Base-by-base conservation (phyloP, 768 basidiomycete species). In the Tulasnella sp. region DNA sequence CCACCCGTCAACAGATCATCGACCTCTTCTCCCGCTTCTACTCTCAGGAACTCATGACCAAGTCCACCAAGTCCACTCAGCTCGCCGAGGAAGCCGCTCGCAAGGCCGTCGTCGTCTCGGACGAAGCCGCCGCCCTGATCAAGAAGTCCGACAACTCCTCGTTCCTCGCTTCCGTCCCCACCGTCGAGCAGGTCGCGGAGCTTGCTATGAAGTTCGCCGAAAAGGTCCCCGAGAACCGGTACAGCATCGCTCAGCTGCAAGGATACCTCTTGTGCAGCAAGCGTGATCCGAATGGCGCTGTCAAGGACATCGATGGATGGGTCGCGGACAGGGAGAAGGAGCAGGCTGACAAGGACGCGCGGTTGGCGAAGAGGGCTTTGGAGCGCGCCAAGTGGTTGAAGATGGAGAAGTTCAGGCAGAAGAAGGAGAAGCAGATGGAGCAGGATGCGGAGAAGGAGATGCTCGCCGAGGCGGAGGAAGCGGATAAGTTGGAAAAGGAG, bases 21-120 rank as follows among this genome's bases (percentile, higher is more conserved):
- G 90, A 90, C 29, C 87, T 95, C 57, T 95, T 94, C 89, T 89
- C 91, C 79, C 95, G 95, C 84, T 95, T 95, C 85, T 95, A 95
- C 91, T 94, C 94, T 6, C 79, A 75, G 39, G 74, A 75, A 48
- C 74, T 75, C 61, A 75, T 75, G 74, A 37, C 55, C 74, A 75
- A 75, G 74, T 26, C 55, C 55, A 57, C 55, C 55, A 57, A 57
- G 55, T 57, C 74, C 73, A 48, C 48, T 3, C 42, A 75, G 51
- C 2, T 40, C n/a, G 74, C 74, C 32, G 40, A 15, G 9, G 51
- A 74, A 55, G 73, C n/a, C 73, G 35, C 70, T 26, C 18, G 23
- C 13, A 71, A 71, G 37, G 70, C 42, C 73, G 73, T 73, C 74
- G 74, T 75, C 26, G 16, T 75, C 18, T 75, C 74, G 18, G 55